phyloP scores from a whole-genome alignment of 495 filamentous ascomycete genomes.

The Hyaloscypha finlandica region DNA sequence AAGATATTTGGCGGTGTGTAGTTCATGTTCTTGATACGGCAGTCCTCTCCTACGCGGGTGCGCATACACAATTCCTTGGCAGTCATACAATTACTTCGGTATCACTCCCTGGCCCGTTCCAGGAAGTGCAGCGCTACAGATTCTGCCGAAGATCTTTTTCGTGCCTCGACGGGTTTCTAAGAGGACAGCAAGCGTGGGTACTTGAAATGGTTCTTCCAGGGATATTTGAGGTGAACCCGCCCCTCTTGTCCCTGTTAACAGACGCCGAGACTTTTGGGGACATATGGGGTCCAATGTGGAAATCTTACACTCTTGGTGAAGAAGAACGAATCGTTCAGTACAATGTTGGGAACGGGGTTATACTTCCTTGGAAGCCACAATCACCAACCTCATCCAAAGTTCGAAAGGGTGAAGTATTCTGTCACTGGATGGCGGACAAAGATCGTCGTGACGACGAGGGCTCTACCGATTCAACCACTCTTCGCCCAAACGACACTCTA shows the following conservation, averaged over 20 bases:
- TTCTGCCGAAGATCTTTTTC: constrained; percentile 19
- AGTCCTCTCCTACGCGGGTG: constrained; percentile 23
- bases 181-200: constrained; percentile 15
- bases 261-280: constrained; percentile 23
- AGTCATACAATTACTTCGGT: background rate
- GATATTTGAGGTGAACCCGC: background rate
- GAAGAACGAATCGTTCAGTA: constrained; percentile 12
- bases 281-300: constrained; percentile 27
- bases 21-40: constrained; percentile 20
- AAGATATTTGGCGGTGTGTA: constrained; percentile 21
- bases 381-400: background rate
- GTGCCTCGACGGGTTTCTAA: constrained; percentile 19
- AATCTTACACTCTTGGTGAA: constrained; percentile 1
- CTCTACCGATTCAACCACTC: background rate
- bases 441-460: background rate
- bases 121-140: constrained; percentile 10
- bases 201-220: constrained; percentile 3
- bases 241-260: constrained; percentile 16
- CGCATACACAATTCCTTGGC: constrained; percentile 18
- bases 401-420: constrained; percentile 19
- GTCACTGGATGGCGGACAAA: constrained; percentile 21
- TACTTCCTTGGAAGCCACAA: constrained; percentile 12
- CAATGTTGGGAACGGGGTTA: constrained; percentile 21
- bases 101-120: constrained; percentile 4
- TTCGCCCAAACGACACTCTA: constrained; percentile 12